phyloP scores from a whole-genome alignment of 192 early-diverging fungal genomes.

The Funneliformis geosporum region DNA sequence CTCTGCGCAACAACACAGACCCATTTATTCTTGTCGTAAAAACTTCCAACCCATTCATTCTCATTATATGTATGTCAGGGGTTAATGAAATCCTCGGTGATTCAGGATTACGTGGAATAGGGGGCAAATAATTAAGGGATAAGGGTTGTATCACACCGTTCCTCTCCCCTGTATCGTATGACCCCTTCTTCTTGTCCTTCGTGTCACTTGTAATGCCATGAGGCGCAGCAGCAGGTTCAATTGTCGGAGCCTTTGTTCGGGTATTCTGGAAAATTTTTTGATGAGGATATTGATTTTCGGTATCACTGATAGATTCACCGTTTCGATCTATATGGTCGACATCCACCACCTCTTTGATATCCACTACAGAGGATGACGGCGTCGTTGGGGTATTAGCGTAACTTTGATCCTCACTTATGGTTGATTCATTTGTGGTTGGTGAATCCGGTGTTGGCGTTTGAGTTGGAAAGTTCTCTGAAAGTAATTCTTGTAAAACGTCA shows the following conservation, averaged over 20 bases:
- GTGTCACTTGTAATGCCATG: background rate
- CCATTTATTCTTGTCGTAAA: background rate
- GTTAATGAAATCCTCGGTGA: background rate
- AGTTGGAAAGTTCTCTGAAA: background rate
- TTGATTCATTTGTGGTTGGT: background rate
- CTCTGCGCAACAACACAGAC: background rate
- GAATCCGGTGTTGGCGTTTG: background rate
- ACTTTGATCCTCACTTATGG: background rate
- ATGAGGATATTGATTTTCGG: background rate
- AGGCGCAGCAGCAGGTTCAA: background rate
- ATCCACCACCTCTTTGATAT: background rate
- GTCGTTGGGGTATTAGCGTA: background rate
- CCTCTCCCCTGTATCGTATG: background rate
- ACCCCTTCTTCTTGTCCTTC: background rate
- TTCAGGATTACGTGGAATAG: background rate
- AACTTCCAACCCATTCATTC: constrained; percentile 8
- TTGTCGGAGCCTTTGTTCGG: background rate
- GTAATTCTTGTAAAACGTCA: background rate
- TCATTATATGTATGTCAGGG: background rate
- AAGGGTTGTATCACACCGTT: background rate
- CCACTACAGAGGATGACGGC: background rate
- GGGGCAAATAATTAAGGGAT: background rate
- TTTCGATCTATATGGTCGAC: background rate
- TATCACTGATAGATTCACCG: background rate
- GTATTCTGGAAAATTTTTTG: background rate